Percentiles rank a stretch among this genome's conserved stretches.
phyloP scores from a whole-genome alignment of 2,329 filamentous ascomycete species.

The Fusarium duplospermum region DNA sequence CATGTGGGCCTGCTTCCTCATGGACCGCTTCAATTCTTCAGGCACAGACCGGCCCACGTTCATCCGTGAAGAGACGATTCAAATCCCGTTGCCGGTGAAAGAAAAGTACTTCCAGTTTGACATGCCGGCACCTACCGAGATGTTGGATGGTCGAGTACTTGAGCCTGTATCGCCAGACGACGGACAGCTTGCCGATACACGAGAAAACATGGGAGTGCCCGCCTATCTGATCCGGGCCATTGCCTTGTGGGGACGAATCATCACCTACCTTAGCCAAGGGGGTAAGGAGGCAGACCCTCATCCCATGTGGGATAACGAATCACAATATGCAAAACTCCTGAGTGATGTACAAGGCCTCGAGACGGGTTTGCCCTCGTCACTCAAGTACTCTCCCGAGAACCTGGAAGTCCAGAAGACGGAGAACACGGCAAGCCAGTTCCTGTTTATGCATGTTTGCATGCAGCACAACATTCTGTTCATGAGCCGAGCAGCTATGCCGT shows the following conservation, averaged over 20 bases:
- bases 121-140: slow-evolving; percentile 88
- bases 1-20: slow-evolving; percentile 98
- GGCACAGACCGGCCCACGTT: slow-evolving; percentile 93
- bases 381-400: slow-evolving; percentile 85
- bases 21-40: slow-evolving; percentile 98
- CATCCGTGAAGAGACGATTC: slow-evolving; percentile 87
- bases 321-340: slow-evolving; percentile 77
- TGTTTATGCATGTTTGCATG: slow-evolving; percentile 90
- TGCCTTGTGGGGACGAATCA: slow-evolving; percentile 88
- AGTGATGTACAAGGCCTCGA: slow-evolving; percentile 78
- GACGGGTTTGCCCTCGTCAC: slow-evolving; percentile 72
- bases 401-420: slow-evolving; percentile 86
- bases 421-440: slow-evolving; percentile 87
- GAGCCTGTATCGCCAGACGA: slow-evolving; percentile 71
- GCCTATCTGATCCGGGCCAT: slow-evolving; percentile 90
- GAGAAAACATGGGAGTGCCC: slow-evolving; percentile 92
- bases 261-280: slow-evolving; percentile 90
- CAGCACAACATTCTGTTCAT: slow-evolving; percentile 93
- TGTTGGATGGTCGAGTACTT: slow-evolving; percentile 77
- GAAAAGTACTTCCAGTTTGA: slow-evolving; percentile 92
- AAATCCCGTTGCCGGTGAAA: slow-evolving; percentile 90
- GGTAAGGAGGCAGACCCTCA: slow-evolving; percentile 82
- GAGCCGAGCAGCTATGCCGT: slow-evolving; percentile 85
- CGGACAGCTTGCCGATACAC: slow-evolving; percentile 73
- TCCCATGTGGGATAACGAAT: slow-evolving; percentile 86